A percentile compares a stretch with the other conserved stretches of the same genome.
phyloP scores from a whole-genome alignment of 2,329 filamentous ascomycete species.

The Thelonectria blattea region DNA sequence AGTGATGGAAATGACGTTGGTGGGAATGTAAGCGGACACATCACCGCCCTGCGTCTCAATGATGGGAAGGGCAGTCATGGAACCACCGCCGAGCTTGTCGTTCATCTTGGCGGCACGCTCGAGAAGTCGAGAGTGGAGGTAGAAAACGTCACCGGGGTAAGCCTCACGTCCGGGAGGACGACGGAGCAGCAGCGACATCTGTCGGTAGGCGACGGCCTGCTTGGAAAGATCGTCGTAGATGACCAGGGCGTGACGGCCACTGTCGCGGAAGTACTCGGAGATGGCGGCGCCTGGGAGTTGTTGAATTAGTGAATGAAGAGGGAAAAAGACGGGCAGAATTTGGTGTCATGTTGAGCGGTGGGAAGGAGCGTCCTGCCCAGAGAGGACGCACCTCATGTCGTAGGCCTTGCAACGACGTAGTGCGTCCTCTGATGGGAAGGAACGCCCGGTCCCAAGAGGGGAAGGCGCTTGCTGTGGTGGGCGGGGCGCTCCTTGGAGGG shows the following conservation, averaged over 20 bases:
- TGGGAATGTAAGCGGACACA: slow-evolving; percentile 99
- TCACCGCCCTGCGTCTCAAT: slow-evolving; percentile 99
- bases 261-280: slow-evolving; percentile 77
- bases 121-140: slow-evolving; percentile 98
- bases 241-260: slow-evolving; percentile 86
- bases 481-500: too few relatives aligned
- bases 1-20: slow-evolving; percentile 99
- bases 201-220: slow-evolving; percentile 97
- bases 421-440: too few relatives aligned
- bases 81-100: slow-evolving; percentile 92
- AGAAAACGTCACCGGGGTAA: slow-evolving; percentile 99
- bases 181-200: slow-evolving; percentile 98
- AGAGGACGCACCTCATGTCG: too few relatives aligned
- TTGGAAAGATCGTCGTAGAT: slow-evolving; percentile 96
- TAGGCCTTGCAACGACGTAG: too few relatives aligned
- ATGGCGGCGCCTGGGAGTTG: too few relatives aligned
- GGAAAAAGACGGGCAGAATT: too few relatives aligned
- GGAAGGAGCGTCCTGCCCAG: too few relatives aligned
- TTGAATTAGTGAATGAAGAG: too few relatives aligned
- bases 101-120: slow-evolving; percentile 99
- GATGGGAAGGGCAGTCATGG: slow-evolving; percentile 93
- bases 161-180: slow-evolving; percentile 99
- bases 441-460: too few relatives aligned
- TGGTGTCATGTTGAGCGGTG: too few relatives aligned
- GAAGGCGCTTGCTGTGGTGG: too few relatives aligned